Base-by-base conservation (phyloP, 1,284 basidiomycete species). In the Agaricales sp. region DNA sequence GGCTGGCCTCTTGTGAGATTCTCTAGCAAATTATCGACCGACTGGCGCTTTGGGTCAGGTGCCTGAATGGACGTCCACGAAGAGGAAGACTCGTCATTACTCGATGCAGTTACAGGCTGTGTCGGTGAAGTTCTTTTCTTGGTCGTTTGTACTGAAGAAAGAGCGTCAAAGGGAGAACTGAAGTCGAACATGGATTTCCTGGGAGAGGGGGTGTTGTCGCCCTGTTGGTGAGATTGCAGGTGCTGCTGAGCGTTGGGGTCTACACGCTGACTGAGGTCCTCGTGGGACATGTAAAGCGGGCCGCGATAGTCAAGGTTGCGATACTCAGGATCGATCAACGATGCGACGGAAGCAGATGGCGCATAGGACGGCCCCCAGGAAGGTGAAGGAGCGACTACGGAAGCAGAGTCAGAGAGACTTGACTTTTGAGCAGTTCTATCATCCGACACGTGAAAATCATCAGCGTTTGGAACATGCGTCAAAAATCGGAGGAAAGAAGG, bases 161-260 rank as follows among this genome's bases (percentile, higher is more conserved):
- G 71, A 12, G 85, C 84, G 57, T 90, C 87, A 56, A 90, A 89
- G 2, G 87, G 82, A 49, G 86, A 88, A 50, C 83, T 73, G 53
- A 87, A 90, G 46, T 88, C 84, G 57, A 89, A 90, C 74, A 88
- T 78, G 49, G 83, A 82, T 63, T 83, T 82, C 55, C 78, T 81
- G 23, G 80, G 74, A 41, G 84, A 81, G 25, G 82, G 77, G 0
- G 84, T 41, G 16, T 18, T 20, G 8, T 41, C 39, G 4, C 16
- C 16, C 8, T 8, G 79, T 8, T 74, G 68, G 43, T 72, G 72
- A 48, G 71, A 75, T 51, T 68, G 69, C 20, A 50, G 52, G 51
- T 22, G 58, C 55, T 24, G 54, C 55, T 38, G 57, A 4, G 59
- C 56, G 43, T 57, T 59, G 16, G 59, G 57, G 39, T 60, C 60